Conservation (phyloP, 1,139 yeast species). For the Nakaseomyces bracarensis region DNA sequence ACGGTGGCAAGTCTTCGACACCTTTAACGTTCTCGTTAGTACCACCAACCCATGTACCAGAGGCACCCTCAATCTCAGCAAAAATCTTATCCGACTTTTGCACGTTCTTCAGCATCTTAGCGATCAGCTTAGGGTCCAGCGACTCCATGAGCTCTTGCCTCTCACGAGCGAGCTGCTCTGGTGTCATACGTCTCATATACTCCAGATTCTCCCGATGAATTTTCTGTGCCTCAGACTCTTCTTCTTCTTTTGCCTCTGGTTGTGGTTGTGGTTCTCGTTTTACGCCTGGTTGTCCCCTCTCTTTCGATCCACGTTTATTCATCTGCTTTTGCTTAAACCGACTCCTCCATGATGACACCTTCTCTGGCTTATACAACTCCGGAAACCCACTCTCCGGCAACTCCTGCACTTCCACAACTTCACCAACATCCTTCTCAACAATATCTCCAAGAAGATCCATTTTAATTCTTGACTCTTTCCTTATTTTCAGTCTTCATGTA, state of each 20-base stretch:
- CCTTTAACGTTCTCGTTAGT: constrained; percentile 33
- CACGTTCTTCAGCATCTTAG: constrained; percentile 42
- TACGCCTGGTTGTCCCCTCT: constrained; percentile 6
- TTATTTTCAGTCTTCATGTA: background rate
- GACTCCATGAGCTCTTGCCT: constrained; percentile 56
- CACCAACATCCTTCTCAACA: constrained; percentile 50
- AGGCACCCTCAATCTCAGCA: constrained; percentile 52
- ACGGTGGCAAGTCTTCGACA: constrained; percentile 29
- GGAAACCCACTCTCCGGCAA: constrained; percentile 39
- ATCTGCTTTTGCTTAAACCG: constrained; percentile 32
- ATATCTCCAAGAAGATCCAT: constrained; percentile 76
- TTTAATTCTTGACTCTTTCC: background rate
- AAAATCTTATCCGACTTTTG: constrained; percentile 36
- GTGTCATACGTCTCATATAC: constrained; percentile 53
- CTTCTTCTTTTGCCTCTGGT: constrained; percentile 13
- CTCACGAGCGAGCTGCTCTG: constrained; percentile 57
- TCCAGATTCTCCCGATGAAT: constrained; percentile 72
- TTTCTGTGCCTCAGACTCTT: constrained; percentile 50
- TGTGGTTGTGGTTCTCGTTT: constrained; percentile 9
- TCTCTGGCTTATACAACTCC: constrained; percentile 31
- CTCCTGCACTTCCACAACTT: constrained; percentile 27
- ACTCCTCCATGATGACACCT: constrained; percentile 36
- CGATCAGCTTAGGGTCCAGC: constrained; percentile 62
- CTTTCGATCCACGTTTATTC: constrained; percentile 5
- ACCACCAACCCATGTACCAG: constrained; percentile 71